phyloP scores from a whole-genome alignment of 2,329 filamentous ascomycete species.

The Acrodontium crateriforme region DNA sequence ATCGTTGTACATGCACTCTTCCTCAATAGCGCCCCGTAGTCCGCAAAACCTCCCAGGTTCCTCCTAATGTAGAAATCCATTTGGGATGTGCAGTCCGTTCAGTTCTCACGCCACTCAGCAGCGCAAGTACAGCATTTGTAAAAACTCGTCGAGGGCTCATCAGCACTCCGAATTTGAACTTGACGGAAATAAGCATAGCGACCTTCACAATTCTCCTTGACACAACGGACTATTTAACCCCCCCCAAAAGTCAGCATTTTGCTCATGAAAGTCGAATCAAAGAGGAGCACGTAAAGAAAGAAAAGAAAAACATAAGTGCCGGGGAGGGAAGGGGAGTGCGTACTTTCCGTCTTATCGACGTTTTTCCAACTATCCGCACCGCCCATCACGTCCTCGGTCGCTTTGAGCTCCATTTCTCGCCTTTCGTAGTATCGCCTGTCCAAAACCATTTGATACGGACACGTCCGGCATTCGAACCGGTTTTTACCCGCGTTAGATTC shows the following conservation, averaged over 20 bases:
- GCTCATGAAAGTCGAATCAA: neutral
- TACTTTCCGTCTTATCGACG: slow-evolving; percentile 63
- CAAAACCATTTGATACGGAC: slow-evolving; percentile 80
- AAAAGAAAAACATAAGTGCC: neutral
- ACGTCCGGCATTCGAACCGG: slow-evolving; percentile 88
- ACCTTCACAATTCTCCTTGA: slow-evolving; percentile 65
- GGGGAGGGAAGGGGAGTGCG: neutral
- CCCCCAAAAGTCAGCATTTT: slow-evolving; percentile 2
- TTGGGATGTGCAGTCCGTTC: slow-evolving; percentile 4
- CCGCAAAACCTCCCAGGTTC: too few species aligned
- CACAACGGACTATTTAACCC: slow-evolving; percentile 55
- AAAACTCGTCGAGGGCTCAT: slow-evolving; percentile 97
- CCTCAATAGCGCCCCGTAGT: too few species aligned
- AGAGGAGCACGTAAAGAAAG: neutral
- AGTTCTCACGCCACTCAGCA: slow-evolving; percentile 32
- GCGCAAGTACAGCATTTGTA: slow-evolving; percentile 48
- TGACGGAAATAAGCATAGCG: slow-evolving; percentile 86
- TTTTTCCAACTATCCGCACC: slow-evolving; percentile 83
- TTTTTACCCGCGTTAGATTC: slow-evolving; percentile 40
- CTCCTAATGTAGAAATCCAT: too few species aligned
- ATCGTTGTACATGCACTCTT: too few species aligned
- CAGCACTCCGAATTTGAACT: slow-evolving; percentile 92
- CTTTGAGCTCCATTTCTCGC: slow-evolving; percentile 65
- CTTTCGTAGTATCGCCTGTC: slow-evolving; percentile 70
- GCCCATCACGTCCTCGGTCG: slow-evolving; percentile 81